Evolutionary conservation across 495 filamentous ascomycete species (phyloP).

Genomic region (Talaromyces proteolyticus): DNA sequence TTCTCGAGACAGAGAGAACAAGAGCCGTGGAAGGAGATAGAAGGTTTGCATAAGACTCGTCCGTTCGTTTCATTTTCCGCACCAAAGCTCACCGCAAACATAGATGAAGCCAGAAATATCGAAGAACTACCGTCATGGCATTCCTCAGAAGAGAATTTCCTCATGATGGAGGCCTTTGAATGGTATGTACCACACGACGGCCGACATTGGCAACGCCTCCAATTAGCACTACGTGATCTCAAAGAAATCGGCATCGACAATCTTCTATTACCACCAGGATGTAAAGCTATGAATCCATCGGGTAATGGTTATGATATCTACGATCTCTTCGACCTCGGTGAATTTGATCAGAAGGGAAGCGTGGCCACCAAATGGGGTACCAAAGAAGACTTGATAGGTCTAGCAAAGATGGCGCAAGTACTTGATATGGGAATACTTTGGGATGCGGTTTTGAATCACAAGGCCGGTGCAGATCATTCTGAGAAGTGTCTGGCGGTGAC

Average conservation of each 20-base stretch:
- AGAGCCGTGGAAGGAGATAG: conserved; percentile 1
- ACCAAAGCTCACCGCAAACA: not conserved
- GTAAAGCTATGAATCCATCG: conserved; percentile 57
- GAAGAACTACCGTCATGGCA: conserved; percentile 29
- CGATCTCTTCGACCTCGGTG: conserved; percentile 69
- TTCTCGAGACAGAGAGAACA: conserved; percentile 2
- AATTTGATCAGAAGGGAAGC: conserved; percentile 67
- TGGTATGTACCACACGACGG: conserved; percentile 66
- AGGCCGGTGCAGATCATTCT: conserved; percentile 59
- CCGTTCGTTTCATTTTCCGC: not conserved
- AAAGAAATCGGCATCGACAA: conserved; percentile 57
- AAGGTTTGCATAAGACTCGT: not conserved
- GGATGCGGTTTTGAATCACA: conserved; percentile 76
- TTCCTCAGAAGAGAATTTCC: conserved; percentile 41
- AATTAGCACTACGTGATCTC: conserved; percentile 44
- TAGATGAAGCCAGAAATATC: conserved; percentile 20
- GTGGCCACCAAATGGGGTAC: conserved; percentile 68
- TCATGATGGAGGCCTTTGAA: conserved; percentile 69
- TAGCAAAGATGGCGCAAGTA: conserved; percentile 45
- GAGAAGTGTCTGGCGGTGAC: conserved; percentile 56
- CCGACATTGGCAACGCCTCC: conserved; percentile 59
- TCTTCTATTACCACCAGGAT: conserved; percentile 70
- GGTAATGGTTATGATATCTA: conserved; percentile 77
- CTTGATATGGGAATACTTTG: conserved; percentile 57
- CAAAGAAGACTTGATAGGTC: conserved; percentile 52